Percentiles rank a stretch among this genome's conserved stretches.
Conservation (phyloP, 257 asterid species). For the Fraxinus excelsior region DNA sequence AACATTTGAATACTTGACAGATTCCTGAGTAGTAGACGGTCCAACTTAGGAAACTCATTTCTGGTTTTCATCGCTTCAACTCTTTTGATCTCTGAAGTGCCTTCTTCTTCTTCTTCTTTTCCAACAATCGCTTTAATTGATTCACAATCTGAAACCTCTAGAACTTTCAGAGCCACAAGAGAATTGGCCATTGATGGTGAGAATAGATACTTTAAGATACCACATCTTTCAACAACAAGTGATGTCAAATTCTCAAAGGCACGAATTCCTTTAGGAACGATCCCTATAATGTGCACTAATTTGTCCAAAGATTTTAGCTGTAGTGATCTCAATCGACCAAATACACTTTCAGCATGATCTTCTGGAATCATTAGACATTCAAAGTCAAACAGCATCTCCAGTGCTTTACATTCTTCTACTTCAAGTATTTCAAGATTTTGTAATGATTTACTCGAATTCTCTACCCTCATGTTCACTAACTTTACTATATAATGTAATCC, state of each 20-base stretch:
- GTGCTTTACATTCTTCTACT: not conserved
- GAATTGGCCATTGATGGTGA: constrained; percentile 4
- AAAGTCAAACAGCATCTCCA: constrained; percentile 3
- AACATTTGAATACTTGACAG: not conserved
- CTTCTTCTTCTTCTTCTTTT: too few species aligned
- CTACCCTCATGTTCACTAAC: too few species aligned
- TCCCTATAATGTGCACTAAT: constrained; percentile 7
- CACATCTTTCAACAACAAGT: not conserved
- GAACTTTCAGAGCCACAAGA: not conserved
- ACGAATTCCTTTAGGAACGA: not conserved
- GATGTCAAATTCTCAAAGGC: not conserved
- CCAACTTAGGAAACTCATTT: too few species aligned
- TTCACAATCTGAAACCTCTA: not conserved
- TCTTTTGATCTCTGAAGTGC: not conserved
- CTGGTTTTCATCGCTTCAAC: not conserved
- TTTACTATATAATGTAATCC: too few species aligned
- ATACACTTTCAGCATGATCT: not conserved
- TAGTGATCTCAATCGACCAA: constrained; percentile 5
- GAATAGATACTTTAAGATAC: not conserved
- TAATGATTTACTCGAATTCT: too few species aligned
- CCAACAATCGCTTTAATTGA: not conserved
- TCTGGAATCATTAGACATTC: not conserved
- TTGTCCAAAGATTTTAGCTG: not conserved
- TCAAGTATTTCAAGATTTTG: not conserved
- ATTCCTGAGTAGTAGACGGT: not conserved